phyloP scores from a whole-genome alignment of 805 yeast species.

The Starmerella scarabaei region DNA sequence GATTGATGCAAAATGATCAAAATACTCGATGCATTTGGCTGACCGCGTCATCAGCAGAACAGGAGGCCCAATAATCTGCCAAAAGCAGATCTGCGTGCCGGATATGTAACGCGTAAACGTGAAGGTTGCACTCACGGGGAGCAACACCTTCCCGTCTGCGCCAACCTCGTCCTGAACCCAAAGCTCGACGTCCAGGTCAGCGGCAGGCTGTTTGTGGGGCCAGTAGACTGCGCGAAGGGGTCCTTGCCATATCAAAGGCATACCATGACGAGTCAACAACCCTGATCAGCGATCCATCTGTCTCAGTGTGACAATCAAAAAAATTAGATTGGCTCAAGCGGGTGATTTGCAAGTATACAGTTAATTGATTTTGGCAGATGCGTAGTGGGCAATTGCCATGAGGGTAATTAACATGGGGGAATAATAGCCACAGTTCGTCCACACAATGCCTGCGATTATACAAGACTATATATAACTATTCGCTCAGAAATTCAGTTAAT shows the following conservation, averaged over 20 bases:
- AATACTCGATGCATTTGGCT: conserved; percentile 6
- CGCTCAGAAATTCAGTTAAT: no score
- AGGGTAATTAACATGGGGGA: no score
- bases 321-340: no score
- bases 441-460: no score
- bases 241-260: conserved; percentile 18
- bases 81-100: conserved; percentile 12
- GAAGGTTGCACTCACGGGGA: neutral
- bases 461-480: no score
- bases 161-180: conserved; percentile 5
- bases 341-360: no score
- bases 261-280: conserved; percentile 1
- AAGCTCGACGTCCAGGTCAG: conserved; percentile 7
- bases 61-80: conserved; percentile 17
- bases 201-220: conserved; percentile 11
- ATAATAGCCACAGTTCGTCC: no score
- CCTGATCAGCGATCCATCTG: no score
- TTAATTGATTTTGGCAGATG: no score
- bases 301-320: no score
- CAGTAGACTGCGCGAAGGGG: conserved; percentile 7
- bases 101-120: conserved; percentile 3
- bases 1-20: conserved; percentile 15
- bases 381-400: no score
- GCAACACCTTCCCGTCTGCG: neutral
- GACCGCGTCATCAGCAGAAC: conserved; percentile 13